Base-by-base conservation (phyloP, 805 yeast species). In the Metschnikowia henanensis region DNA sequence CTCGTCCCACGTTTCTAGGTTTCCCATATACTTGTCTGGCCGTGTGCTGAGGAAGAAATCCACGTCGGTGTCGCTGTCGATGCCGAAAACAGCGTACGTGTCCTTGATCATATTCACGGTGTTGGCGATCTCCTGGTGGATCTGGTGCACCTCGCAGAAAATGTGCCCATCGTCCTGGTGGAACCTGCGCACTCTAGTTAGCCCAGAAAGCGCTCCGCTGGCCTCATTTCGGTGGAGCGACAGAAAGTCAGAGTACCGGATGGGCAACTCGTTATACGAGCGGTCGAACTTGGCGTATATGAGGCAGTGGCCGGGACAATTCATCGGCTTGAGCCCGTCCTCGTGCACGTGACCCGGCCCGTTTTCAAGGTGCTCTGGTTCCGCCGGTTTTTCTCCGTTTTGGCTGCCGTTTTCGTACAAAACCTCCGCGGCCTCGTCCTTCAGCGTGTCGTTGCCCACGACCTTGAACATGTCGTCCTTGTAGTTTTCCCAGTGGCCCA, bases 91-190 rank as follows among this genome's bases (percentile, higher is more conserved):
- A 0, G 70, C 68, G 60, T 94, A 94, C 28, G 91, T 82, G 49
- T 84, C 76, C 56, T 83, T 84, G 41, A 94, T 79, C 57, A 94
- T 70, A 55, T 80, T 75, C 45, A 94, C 72, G 10, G 94, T 86
- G 43, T 80, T 77, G 8, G 73, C 57, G 37, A 94, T 90, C 59
- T 94, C 99, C 23, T 62, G 55, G 37, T 76, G 77, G 37, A 94
- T 83, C 65, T 94, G 99, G 6, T 76, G 80, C 28, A 77, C 73
- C 2, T 84, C 79, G 60, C 99, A 94, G 62, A 94, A 94, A 21
- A 94, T 91, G 57, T 94, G 99, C 6, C 97, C 98, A 62, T 94
- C 99, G 64, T 94, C 99, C 67, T 94, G 99, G 64, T 94, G 99
- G 67, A 94, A 94, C 50, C 96, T 73, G 46, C 99, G 78, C 3